These are phyloP conservation scores for Eremothecium cymbalariae DNA, from an alignment of 1,139 yeast species.

Conservation along the genomic window DNA sequence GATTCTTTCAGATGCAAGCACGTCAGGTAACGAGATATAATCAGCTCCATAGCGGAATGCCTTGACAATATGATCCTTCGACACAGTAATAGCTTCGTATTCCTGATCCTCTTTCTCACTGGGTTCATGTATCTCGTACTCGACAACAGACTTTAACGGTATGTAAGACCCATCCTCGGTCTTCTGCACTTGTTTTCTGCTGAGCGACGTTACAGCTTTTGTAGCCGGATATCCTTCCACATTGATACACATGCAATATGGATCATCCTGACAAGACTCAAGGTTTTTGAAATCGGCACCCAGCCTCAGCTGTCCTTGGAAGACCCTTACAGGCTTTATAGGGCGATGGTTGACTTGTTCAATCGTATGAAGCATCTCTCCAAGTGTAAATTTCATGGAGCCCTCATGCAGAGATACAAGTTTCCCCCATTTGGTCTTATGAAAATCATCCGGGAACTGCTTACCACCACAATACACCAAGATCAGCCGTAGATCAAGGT, in stretches of 20 bases:
- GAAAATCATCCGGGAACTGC: slow-evolving; percentile 6
- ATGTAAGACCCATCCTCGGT: slow-evolving; percentile 21
- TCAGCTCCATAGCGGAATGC: slow-evolving; percentile 70
- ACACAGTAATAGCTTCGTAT: slow-evolving; percentile 25
- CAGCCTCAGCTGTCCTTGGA: slow-evolving; percentile 35
- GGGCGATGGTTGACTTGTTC: slow-evolving; percentile 15
- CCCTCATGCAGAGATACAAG: slow-evolving; percentile 18
- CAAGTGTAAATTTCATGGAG: slow-evolving; percentile 19
- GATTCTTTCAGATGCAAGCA: slow-evolving; percentile 39
- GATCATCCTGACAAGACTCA: slow-evolving; percentile 17
- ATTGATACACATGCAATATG: slow-evolving; percentile 33
- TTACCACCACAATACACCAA: slow-evolving; percentile 19
- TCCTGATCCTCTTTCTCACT: slow-evolving; percentile 23
- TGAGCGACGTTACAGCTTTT: slow-evolving; percentile 38
- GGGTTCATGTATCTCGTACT: slow-evolving; percentile 28
- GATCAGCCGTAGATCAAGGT: slow-evolving; percentile 19
- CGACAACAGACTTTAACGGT: slow-evolving; percentile 25
- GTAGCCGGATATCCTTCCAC: slow-evolving; percentile 65
- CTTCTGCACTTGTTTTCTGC: slow-evolving; percentile 32
- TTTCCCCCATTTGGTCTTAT: slow-evolving; percentile 20
- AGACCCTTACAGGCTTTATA: slow-evolving; percentile 34
- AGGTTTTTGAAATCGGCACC: slow-evolving; percentile 31
- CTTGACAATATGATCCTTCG: slow-evolving; percentile 31
- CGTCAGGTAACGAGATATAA: slow-evolving; percentile 42
- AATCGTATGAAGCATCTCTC: slow-evolving; percentile 19